These are phyloP conservation scores for Dichomitus squalens DNA, from an alignment of 1,284 basidiomycete species.

Conservation along the genomic window DNA sequence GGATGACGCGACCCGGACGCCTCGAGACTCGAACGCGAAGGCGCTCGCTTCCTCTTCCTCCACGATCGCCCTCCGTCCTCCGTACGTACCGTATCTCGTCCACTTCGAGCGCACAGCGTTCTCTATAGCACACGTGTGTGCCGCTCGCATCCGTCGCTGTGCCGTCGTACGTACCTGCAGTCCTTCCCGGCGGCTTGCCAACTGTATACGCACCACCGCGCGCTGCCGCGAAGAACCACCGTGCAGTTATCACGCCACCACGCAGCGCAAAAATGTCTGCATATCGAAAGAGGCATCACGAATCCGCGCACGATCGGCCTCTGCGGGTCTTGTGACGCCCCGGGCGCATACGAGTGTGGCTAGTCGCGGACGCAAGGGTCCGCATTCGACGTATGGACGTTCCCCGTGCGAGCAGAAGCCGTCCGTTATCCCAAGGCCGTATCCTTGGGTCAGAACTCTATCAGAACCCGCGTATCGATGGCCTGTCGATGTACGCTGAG, in stretches of 20 bases:
- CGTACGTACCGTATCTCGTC: not conserved
- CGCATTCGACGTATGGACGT: not conserved
- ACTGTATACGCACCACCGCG: not conserved
- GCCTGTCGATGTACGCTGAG: not conserved
- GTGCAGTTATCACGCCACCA: constrained; percentile 9
- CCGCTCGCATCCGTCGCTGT: not conserved
- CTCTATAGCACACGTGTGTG: not conserved
- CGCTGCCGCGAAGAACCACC: constrained; percentile 23
- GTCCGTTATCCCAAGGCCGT: constrained; percentile 1
- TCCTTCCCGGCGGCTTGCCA: not conserved
- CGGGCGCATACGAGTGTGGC: constrained; percentile 1
- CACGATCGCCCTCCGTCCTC: not conserved
- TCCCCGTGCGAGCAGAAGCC: constrained; percentile 14
- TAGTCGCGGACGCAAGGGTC: not conserved
- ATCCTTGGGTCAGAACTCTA: constrained; percentile 16
- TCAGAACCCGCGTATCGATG: constrained; percentile 19
- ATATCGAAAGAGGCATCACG: too few species aligned
- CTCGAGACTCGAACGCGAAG: not conserved
- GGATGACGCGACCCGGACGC: not conserved
- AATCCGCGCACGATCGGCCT: constrained; percentile 5
- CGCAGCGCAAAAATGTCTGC: not conserved
- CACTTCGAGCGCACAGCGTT: not conserved
- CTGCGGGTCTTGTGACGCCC: constrained; percentile 17
- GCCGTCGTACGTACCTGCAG: not conserved
- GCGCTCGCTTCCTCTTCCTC: too few species aligned